A percentile compares a stretch with the other conserved stretches of the same genome.
These are phyloP conservation scores for Aspergillaceae sp. DNA, from an alignment of 2,329 filamentous ascomycete genomes.

Conservation along the genomic window DNA sequence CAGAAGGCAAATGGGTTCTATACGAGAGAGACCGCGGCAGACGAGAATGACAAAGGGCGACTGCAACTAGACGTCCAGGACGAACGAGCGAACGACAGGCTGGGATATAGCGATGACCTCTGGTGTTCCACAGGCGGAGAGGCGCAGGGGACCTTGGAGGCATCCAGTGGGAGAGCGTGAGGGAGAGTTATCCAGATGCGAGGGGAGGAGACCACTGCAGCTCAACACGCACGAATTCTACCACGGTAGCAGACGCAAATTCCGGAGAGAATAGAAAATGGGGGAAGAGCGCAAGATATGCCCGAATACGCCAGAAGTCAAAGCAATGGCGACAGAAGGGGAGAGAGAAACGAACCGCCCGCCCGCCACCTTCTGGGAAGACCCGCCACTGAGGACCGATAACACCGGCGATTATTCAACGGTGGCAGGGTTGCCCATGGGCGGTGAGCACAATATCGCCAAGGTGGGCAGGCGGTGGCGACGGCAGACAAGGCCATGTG, in stretches of 20 bases:
- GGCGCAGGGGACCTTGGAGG: slow-evolving; percentile 9
- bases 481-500: neutral
- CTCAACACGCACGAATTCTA: too few species aligned
- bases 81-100: slow-evolving; percentile 9
- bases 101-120: slow-evolving; percentile 6
- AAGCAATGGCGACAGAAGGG: neutral
- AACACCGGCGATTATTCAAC: neutral
- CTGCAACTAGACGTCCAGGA: slow-evolving; percentile 8
- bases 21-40: slow-evolving; percentile 9
- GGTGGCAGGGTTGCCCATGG: neutral
- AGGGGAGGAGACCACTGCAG: neutral
- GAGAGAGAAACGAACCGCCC: neutral
- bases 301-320: neutral
- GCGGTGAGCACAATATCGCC: neutral
- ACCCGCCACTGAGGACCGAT: neutral
- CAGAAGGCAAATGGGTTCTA: slow-evolving; percentile 4
- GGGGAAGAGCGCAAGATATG: neutral
- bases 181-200: slow-evolving; percentile 1
- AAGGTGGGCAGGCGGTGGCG: neutral
- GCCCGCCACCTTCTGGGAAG: neutral
- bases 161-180: slow-evolving; percentile 8
- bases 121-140: slow-evolving; percentile 11
- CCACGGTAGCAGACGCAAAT: too few species aligned
- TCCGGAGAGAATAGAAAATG: neutral
- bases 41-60: slow-evolving; percentile 10